phyloP scores from a whole-genome alignment of 352 stramenopile species.

The Phytophthora sp. region DNA sequence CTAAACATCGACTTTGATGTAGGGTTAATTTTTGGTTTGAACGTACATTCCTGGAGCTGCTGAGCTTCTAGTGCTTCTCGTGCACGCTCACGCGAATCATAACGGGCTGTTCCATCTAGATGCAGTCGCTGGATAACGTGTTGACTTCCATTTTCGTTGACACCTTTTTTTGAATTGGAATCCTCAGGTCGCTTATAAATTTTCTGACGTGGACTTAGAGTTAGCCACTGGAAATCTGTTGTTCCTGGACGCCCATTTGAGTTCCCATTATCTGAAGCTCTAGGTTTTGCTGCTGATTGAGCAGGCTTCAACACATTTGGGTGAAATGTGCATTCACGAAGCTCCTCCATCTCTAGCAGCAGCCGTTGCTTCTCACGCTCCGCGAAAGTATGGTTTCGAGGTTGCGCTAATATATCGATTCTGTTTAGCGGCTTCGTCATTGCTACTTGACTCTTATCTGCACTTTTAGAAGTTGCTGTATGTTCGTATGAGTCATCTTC shows the following conservation, averaged over 20 bases:
- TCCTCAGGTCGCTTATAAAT: slow-evolving; percentile 1
- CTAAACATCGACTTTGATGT: slow-evolving; percentile 46
- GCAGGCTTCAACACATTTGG: slow-evolving; percentile 47
- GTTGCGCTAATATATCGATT: slow-evolving; percentile 56
- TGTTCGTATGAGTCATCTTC: neutral
- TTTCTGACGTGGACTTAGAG: slow-evolving; percentile 56
- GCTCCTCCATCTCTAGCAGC: slow-evolving; percentile 54
- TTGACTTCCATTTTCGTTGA: slow-evolving; percentile 18
- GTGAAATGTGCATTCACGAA: slow-evolving; percentile 76
- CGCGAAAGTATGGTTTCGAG: slow-evolving; percentile 58
- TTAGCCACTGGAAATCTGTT: slow-evolving; percentile 64
- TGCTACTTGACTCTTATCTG: slow-evolving; percentile 3
- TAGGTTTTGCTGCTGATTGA: slow-evolving; percentile 7
- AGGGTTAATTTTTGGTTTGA: slow-evolving; percentile 70
- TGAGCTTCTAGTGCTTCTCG: slow-evolving; percentile 57
- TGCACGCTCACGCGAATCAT: slow-evolving; percentile 60
- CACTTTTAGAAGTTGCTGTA: neutral
- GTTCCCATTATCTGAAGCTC: neutral
- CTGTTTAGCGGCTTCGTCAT: slow-evolving; percentile 26
- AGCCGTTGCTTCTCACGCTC: slow-evolving; percentile 72
- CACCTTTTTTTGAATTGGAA: neutral
- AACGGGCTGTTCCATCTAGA: slow-evolving; percentile 59
- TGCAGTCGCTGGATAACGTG: slow-evolving; percentile 66
- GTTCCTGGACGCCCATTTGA: slow-evolving; percentile 11
- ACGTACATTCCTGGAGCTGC: slow-evolving; percentile 64